Percentiles rank a stretch among this genome's conserved stretches.
Evolutionary conservation across 768 basidiomycete species (phyloP).

Genomic region (Hericium rajendrae): DNA sequence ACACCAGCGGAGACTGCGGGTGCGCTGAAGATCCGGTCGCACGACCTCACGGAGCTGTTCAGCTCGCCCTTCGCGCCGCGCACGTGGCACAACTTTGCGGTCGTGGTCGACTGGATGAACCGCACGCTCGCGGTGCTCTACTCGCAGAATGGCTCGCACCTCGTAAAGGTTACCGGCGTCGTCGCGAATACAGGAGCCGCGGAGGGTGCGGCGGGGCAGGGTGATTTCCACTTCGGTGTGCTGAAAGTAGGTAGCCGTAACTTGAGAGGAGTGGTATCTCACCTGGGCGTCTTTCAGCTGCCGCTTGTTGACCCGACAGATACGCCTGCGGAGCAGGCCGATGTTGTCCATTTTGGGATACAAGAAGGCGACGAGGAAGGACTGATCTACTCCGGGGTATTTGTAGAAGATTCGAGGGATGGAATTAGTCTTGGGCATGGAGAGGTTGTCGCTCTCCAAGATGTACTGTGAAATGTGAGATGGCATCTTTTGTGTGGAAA

Average conservation of each 20-base stretch:
- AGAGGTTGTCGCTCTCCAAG: not conserved
- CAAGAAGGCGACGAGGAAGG: constrained; percentile 51
- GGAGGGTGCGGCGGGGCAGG: constrained; percentile 36
- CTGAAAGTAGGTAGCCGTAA: constrained; percentile 35
- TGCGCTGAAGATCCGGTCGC: constrained; percentile 46
- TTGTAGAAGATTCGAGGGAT: constrained; percentile 31
- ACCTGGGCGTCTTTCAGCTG: constrained; percentile 27
- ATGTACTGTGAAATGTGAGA: not conserved
- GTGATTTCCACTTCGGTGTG: constrained; percentile 54
- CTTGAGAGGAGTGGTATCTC: not conserved
- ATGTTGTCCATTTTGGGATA: constrained; percentile 49
- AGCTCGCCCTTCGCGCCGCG: constrained; percentile 31
- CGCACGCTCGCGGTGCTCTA: constrained; percentile 42
- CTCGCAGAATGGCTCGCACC: constrained; percentile 30
- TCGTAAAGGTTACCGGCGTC: constrained; percentile 34
- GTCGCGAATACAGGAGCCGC: constrained; percentile 31
- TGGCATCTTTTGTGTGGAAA: not conserved
- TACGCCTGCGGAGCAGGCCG: constrained; percentile 34
- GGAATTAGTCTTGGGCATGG: not conserved
- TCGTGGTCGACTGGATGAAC: constrained; percentile 46
- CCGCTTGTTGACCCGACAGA: constrained; percentile 42
- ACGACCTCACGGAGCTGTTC: constrained; percentile 43
- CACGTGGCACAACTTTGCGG: constrained; percentile 52
- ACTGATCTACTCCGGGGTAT: constrained; percentile 47
- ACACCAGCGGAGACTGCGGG: constrained; percentile 36